These are phyloP conservation scores for Aspergillus fructus DNA, from an alignment of 2,329 filamentous ascomycete species.

Conservation along the genomic window DNA sequence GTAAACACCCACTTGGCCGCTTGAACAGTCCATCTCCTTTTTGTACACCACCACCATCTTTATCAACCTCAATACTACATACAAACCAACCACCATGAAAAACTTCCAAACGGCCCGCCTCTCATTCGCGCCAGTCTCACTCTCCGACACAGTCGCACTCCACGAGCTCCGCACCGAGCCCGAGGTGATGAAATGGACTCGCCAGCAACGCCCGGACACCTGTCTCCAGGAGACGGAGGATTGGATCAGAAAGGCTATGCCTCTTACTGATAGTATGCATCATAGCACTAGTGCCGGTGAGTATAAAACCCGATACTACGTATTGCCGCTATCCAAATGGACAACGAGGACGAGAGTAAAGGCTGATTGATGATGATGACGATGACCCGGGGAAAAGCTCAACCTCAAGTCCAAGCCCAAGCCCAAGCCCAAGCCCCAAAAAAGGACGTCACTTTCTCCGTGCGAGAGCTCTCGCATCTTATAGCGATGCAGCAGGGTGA, in stretches of 20 bases:
- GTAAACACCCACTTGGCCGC: not conserved
- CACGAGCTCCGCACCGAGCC: conserved; percentile 6
- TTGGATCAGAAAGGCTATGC: conserved; percentile 2
- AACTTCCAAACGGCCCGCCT: conserved; percentile 13
- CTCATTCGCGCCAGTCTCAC: not conserved
- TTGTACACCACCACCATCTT: too few relatives aligned
- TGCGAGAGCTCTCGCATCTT: not conserved
- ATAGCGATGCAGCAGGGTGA: not conserved
- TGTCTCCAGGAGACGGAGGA: not conserved
- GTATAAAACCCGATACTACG: too few relatives aligned
- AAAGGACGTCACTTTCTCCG: not conserved
- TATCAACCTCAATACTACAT: too few relatives aligned
- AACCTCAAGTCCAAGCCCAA: too few relatives aligned
- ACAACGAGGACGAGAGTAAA: too few relatives aligned
- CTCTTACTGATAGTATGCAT: not conserved
- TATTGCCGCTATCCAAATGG: too few relatives aligned
- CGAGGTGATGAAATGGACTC: conserved; percentile 16
- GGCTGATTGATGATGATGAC: too few relatives aligned
- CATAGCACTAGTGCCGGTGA: too few relatives aligned
- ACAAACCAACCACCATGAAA: too few relatives aligned
- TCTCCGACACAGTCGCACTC: conserved; percentile 7
- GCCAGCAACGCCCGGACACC: not conserved
- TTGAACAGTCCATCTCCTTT: not conserved
- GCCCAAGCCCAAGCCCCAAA: not conserved
- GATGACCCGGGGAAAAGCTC: too few relatives aligned